Conservation (phyloP, 768 basidiomycete species). For the Rhizopogon vinicolor region DNA sequence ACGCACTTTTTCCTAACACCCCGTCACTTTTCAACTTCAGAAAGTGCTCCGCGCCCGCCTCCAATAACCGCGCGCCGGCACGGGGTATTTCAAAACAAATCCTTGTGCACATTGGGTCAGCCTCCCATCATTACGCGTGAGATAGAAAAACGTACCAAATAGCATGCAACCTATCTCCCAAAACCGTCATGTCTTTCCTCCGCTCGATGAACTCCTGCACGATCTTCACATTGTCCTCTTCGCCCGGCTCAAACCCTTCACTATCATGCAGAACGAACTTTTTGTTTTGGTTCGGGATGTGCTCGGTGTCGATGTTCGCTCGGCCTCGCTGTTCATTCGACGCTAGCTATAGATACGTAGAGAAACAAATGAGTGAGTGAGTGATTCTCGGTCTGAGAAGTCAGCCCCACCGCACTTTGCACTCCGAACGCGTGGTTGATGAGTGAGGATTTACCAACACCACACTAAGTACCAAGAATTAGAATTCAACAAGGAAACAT, state of each 20-base stretch:
- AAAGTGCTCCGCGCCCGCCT: neutral
- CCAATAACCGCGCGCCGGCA: neutral
- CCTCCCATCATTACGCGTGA: neutral
- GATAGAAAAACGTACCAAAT: constrained; percentile 4
- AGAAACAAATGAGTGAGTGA: too few relatives aligned
- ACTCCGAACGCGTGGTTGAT: neutral
- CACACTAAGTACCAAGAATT: constrained; percentile 6
- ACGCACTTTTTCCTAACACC: constrained; percentile 2
- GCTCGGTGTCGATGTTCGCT: constrained; percentile 1
- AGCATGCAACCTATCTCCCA: constrained; percentile 8
- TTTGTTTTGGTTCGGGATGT: constrained; percentile 2
- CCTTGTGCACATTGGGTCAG: neutral
- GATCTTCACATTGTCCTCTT: neutral
- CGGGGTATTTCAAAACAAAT: neutral
- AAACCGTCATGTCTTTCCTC: neutral
- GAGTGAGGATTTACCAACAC: constrained; percentile 1
- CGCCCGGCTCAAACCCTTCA: constrained; percentile 12
- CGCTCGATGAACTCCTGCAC: constrained; percentile 7
- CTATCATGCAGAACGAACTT: constrained; percentile 12
- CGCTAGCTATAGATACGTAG: too few relatives aligned
- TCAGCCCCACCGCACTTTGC: neutral
- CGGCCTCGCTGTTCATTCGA: too few relatives aligned
- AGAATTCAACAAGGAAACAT: too few relatives aligned
- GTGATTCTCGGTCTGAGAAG: too few relatives aligned
- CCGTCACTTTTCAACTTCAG: neutral